phyloP scores from a whole-genome alignment of 2,329 filamentous ascomycete species.

The Fusarium sp. region DNA sequence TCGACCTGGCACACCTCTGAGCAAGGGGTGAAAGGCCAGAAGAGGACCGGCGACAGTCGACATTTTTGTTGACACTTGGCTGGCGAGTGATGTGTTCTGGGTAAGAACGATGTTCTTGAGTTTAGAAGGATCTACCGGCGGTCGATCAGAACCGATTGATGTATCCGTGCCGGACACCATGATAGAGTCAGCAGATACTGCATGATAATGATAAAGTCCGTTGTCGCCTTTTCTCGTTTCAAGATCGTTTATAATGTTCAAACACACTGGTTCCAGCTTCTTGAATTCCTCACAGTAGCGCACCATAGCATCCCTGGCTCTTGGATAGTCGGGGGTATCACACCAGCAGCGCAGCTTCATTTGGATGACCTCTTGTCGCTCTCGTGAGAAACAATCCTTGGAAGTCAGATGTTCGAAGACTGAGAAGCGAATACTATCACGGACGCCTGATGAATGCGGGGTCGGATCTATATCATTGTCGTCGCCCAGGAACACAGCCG shows the following conservation, averaged over 20 bases:
- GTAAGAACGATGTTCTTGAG: slow-evolving; percentile 14
- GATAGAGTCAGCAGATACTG: slow-evolving; percentile 20
- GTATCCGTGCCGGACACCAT: slow-evolving; percentile 18
- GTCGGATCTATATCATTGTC: slow-evolving; percentile 44
- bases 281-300: slow-evolving; percentile 52
- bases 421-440: slow-evolving; percentile 52
- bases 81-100: slow-evolving; percentile 11
- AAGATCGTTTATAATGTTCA: slow-evolving; percentile 41
- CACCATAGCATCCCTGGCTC: slow-evolving; percentile 47
- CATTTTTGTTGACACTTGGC: neutral
- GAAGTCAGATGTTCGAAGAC: slow-evolving; percentile 52
- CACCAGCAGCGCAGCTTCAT: slow-evolving; percentile 52
- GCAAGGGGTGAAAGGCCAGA: slow-evolving; percentile 56
- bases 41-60: slow-evolving; percentile 7
- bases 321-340: slow-evolving; percentile 48
- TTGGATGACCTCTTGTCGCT: slow-evolving; percentile 43
- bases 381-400: slow-evolving; percentile 30
- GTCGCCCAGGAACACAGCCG: slow-evolving; percentile 39
- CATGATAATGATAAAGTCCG: neutral
- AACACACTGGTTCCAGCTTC: slow-evolving; percentile 51
- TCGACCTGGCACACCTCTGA: slow-evolving; percentile 54
- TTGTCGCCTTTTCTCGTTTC: slow-evolving; percentile 13
- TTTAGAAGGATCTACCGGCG: slow-evolving; percentile 6
- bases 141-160: slow-evolving; percentile 17
- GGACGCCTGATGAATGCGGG: slow-evolving; percentile 49